Base-by-base conservation (phyloP, 495 filamentous ascomycete species). In the Corynascus novoguineensis region DNA sequence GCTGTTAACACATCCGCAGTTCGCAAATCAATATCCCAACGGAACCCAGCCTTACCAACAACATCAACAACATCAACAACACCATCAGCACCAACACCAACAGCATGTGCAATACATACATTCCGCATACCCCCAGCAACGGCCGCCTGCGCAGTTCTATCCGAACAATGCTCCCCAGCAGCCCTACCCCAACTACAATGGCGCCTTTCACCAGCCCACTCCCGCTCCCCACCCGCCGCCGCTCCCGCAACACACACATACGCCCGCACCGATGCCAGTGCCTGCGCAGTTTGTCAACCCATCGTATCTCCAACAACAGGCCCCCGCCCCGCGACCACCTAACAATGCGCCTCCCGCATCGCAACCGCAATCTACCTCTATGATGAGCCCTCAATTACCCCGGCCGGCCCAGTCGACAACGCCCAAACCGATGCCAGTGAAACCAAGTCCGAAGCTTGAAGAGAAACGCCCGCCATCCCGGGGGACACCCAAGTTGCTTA, bases 81-180 rank as follows among this genome's bases (percentile, higher is more conserved):
- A 51, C 38, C 67, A 42, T 25, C 66, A 41, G 22, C 27, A 49
- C 1, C 66, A 72, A 29, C 61, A 63, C 19, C 66, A 66, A 21
- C 66, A 65, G 21, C 64, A 60, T 57, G 63, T 52, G 45, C 71
- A 64, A 60, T 69, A 66, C 50, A 38, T 45, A 27, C 59, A 60
- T 22, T 32, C 67, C 6, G 24, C 32, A 52, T 66, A 58, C 48
- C 17, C 52, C 32, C 50, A 55, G 34, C 67, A 62, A 28, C 50
- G 53, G 34, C 67, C 60, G 37, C 54, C 53, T 3, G 57, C 55
- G 0, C 56, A 55, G 11, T 61, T 50, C 40, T 61, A 58, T 31
- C 42, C 41, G 27, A 59, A 22, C 34, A 32, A 38, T 28, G 49
- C 61, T 8, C 65, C 68, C 21, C 49, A 66, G 24, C 65, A 46